Evolutionary conservation across 78 protist species (phyloP).

Genomic region (Salpingoeca rosetta): DNA sequence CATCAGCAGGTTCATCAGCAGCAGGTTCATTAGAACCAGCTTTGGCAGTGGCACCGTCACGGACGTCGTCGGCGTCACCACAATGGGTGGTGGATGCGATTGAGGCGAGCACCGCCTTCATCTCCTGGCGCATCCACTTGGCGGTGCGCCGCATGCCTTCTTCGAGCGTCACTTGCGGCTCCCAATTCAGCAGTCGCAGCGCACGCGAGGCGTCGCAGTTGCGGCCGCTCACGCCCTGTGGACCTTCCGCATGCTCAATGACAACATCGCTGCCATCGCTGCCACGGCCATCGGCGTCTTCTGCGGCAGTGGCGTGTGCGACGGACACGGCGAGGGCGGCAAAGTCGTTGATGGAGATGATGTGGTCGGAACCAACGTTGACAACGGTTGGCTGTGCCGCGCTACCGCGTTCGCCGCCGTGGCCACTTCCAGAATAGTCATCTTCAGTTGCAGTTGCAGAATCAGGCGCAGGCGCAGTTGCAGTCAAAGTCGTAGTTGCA

Average conservation of each 20-base stretch:
- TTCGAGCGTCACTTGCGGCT: slow-evolving; percentile 33
- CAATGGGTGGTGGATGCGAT: too few species aligned
- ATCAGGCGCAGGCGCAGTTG: too few species aligned
- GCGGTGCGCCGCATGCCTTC: slow-evolving; percentile 62
- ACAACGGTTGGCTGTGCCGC: slow-evolving; percentile 12
- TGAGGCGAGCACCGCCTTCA: neutral
- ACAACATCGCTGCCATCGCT: neutral
- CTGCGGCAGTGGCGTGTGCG: neutral
- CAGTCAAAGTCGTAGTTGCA: slow-evolving; percentile 23
- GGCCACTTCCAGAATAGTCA: too few species aligned
- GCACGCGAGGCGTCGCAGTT: slow-evolving; percentile 68
- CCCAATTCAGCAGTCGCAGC: slow-evolving; percentile 68
- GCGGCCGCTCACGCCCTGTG: slow-evolving; percentile 83
- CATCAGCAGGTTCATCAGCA: neutral
- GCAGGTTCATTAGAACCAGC: neutral
- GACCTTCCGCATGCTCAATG: slow-evolving; percentile 67
- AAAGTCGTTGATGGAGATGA: slow-evolving; percentile 63
- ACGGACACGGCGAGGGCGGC: slow-evolving; percentile 51
- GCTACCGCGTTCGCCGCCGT: too few species aligned
- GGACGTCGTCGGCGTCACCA: too few species aligned
- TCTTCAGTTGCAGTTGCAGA: too few species aligned
- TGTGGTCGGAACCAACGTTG: slow-evolving; percentile 69
- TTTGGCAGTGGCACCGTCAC: neutral
- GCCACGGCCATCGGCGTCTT: neutral
- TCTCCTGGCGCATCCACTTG: slow-evolving; percentile 36